Evolutionary conservation across 23 red algal species (phyloP).

Genomic region (Gracilariopsis chorda): DNA sequence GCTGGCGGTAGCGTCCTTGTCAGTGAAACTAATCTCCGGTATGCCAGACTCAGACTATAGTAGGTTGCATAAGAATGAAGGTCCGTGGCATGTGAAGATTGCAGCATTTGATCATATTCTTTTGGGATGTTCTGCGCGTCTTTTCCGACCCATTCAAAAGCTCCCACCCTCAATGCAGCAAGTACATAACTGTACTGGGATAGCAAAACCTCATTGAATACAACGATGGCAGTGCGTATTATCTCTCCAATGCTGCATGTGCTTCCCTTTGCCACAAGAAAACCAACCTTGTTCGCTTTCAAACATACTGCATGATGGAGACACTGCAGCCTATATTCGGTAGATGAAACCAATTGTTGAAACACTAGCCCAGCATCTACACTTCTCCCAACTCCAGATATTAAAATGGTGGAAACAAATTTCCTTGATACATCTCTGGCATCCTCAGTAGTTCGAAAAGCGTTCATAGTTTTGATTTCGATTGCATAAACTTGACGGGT

Average conservation of each 20-base stretch:
- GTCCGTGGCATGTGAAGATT: constrained; percentile 3
- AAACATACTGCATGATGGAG: background rate
- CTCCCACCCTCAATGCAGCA: background rate
- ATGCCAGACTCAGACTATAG: background rate
- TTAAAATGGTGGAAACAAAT: background rate
- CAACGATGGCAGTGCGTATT: background rate
- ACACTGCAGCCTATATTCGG: background rate
- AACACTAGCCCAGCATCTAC: background rate
- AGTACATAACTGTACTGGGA: background rate
- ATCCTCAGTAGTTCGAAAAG: background rate
- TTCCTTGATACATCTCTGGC: background rate
- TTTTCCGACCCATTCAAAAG: constrained; percentile 14
- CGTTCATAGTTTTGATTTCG: background rate
- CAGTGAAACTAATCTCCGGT: background rate
- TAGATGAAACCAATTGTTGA: background rate
- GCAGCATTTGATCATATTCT: background rate
- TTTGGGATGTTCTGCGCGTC: background rate
- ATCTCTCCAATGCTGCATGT: background rate
- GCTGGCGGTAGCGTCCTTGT: background rate
- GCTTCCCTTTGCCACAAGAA: background rate
- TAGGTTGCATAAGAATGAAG: background rate
- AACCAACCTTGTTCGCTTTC: background rate
- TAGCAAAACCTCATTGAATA: background rate
- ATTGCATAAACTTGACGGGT: background rate
- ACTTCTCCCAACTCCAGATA: background rate